phyloP scores from a whole-genome alignment of 495 filamentous ascomycete genomes.

The Rostrohypoxylon terebratum region DNA sequence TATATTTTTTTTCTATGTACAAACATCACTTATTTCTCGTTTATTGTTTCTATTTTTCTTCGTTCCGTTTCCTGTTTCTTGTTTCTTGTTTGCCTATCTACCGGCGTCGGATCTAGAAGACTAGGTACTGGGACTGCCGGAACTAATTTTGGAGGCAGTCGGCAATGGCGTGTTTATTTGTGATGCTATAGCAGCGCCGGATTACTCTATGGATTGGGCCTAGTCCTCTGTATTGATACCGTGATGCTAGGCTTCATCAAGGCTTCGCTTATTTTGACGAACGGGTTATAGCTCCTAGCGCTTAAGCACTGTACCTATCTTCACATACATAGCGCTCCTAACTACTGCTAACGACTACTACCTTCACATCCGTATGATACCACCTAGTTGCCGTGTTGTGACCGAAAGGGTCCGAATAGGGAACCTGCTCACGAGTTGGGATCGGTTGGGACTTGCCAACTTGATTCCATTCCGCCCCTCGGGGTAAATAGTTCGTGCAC shows the following conservation, averaged over 20 bases:
- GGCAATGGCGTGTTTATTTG: conserved; percentile 10
- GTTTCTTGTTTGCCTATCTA: conserved; percentile 12
- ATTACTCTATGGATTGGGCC: conserved; percentile 3
- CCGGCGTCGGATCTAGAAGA: conserved; percentile 25
- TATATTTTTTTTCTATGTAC: conserved; percentile 30
- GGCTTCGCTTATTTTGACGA: not conserved
- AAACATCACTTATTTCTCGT: conserved; percentile 6
- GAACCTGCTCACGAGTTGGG: conserved; percentile 5
- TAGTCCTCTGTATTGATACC: not conserved
- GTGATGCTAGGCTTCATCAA: conserved; percentile 10
- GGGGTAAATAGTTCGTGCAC: not conserved
- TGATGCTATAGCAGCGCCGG: conserved; percentile 11
- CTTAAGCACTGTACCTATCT: conserved; percentile 8
- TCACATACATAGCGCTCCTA: not conserved
- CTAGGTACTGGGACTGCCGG: not conserved
- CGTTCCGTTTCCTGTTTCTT: not conserved
- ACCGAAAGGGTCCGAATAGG: not conserved
- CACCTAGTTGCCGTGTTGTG: conserved; percentile 4
- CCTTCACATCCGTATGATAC: conserved; percentile 2
- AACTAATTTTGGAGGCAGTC: conserved; percentile 15
- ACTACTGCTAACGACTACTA: conserved; percentile 9
- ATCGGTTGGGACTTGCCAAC: conserved; percentile 1
- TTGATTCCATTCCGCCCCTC: not conserved
- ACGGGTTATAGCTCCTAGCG: conserved; percentile 11
- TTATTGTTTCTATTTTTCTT: not conserved